These are phyloP conservation scores for Clavispora phyllophila DNA, from an alignment of 805 yeast species.

Conservation along the genomic window DNA sequence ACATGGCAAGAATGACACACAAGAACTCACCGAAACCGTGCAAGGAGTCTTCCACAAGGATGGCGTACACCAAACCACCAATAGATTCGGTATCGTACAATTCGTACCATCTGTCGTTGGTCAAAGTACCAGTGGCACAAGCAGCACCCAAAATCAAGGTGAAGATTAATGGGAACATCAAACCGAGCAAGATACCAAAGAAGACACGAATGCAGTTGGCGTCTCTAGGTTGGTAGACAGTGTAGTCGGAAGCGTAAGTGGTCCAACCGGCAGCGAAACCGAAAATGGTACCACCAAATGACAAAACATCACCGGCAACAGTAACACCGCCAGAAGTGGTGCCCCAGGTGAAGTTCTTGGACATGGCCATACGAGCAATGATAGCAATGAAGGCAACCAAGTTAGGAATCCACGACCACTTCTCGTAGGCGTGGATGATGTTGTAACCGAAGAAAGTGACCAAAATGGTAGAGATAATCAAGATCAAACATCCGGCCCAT, in stretches of 20 bases:
- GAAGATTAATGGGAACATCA: conserved; percentile 64
- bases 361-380: conserved; percentile 68
- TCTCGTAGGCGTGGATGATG: conserved; percentile 76
- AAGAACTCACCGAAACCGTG: conserved; percentile 90
- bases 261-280: conserved; percentile 97
- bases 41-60: conserved; percentile 72
- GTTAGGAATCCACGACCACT: conserved; percentile 86
- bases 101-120: conserved; percentile 38
- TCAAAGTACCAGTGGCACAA: conserved; percentile 60
- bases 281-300: conserved; percentile 77
- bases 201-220: conserved; percentile 58
- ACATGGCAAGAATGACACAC: conserved; percentile 76
- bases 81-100: conserved; percentile 50
- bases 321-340: conserved; percentile 45
- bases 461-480: conserved; percentile 60
- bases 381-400: conserved; percentile 67
- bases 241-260: conserved; percentile 87
- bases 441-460: conserved; percentile 83
- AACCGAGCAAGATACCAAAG: conserved; percentile 57
- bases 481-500: conserved; percentile 83
- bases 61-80: conserved; percentile 81
- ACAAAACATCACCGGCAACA: conserved; percentile 71
- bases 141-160: conserved; percentile 85
- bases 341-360: conserved; percentile 49
- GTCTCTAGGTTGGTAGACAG: conserved; percentile 74